Evolutionary conservation across 75 land plant genomes (phyloP), one percentile per base, ranked within the genome.

Genomic region (Azolla pinnata): DNA sequence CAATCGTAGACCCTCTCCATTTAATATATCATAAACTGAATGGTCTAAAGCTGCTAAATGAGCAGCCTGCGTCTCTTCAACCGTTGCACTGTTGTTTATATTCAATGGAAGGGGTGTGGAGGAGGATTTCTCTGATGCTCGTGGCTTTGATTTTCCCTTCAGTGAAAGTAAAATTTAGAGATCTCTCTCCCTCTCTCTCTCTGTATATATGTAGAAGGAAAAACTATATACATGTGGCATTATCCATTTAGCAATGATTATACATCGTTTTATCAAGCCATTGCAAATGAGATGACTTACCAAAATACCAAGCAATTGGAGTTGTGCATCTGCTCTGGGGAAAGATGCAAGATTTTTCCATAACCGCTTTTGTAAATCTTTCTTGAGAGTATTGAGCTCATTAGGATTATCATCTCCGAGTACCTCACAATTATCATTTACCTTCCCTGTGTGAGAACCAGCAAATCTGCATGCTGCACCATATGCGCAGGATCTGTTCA

Each of bases 331-430:
- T 33, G 99, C 86, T 57, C 77, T 83, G 0, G 87, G 77, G 40
- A 81, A 93, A 5, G 45, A 67, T 46, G 75, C 79, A 29, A 76
- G 67, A 57, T 93, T 86, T 62, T 89, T 93, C 96, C 96, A 93
- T 45, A 93, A 54, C 16, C 79, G 71, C 66, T 76, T 93, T 66
- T 93, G 99, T 55, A 83, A 67, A 65, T 74, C 89, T 56, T 93
- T 93, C 10, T 44, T 77, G 33, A 93, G 62, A 31, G 63, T 73
- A 75, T 93, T 93, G 16, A 83, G 33, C 67, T 93, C 99, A 56
- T 62, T 60, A 34, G 30, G 49, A 47, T 66, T 76, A 2, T 20
- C 29, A 29, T 44, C 48, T 64, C 60, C 31, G 33, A 4, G 16
- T 33, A 14, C 4, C 29, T 27, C 28, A 24, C 18, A 44, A 30